These are phyloP conservation scores for Biscutella laevigata DNA, from an alignment of 441 rosid genomes.

Conservation along the genomic window DNA sequence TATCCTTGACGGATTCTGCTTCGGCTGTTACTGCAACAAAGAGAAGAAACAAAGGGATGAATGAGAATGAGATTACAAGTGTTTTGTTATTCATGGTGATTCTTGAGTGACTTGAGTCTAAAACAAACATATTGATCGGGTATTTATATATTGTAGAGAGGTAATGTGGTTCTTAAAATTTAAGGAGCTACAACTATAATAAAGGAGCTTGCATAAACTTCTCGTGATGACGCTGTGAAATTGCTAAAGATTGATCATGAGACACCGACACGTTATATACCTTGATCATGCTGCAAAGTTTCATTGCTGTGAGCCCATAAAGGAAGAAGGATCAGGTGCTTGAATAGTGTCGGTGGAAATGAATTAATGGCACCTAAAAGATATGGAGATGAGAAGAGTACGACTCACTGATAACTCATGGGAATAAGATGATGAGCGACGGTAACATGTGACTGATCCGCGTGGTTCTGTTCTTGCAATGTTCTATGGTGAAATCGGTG, in stretches of 20 bases:
- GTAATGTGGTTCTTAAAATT: background rate
- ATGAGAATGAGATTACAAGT: slow-evolving; percentile 3
- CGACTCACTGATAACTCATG: background rate
- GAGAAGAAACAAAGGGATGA: slow-evolving; percentile 18
- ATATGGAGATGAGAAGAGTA: background rate
- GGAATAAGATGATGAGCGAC: background rate
- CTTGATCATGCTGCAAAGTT: too few species aligned
- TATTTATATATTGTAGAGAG: slow-evolving; percentile 12
- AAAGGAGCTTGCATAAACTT: background rate
- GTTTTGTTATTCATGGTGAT: slow-evolving; percentile 8
- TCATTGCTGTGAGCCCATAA: too few species aligned
- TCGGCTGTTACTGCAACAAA: background rate
- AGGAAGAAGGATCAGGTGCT: too few species aligned
- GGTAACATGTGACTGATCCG: background rate
- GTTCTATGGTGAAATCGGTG: too few species aligned
- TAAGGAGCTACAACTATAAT: background rate
- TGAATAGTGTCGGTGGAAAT: too few species aligned
- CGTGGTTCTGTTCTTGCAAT: background rate
- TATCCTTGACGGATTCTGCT: slow-evolving; percentile 9
- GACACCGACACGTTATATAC: too few species aligned
- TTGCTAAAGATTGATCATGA: background rate
- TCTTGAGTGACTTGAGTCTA: slow-evolving; percentile 6
- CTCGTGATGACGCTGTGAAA: slow-evolving; percentile 3
- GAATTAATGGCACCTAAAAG: background rate
- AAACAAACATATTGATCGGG: slow-evolving; percentile 2